Base-by-base conservation (phyloP, 2,329 filamentous ascomycete genomes). In the Aureobasidium sp. region DNA sequence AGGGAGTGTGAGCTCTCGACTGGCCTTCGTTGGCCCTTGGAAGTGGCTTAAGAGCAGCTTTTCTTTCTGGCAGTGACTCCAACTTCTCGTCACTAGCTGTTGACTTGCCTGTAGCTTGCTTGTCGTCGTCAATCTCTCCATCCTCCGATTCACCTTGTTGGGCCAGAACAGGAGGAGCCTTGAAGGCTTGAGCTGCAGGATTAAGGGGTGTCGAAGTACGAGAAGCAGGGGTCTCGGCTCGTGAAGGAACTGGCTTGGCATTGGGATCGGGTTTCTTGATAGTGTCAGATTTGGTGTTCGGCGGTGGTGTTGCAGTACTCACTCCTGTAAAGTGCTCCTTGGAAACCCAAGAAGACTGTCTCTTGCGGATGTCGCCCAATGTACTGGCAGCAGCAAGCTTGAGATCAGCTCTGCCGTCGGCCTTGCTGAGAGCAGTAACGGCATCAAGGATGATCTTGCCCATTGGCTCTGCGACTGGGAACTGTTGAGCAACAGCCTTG, bases 391-490 rank as follows among this genome's bases (percentile, higher is more conserved):
- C 88, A 9, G 88, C 84, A 19, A 91, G 85, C 47, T 89, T 86
- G 49, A 93, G 76, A 74, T 93, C 89, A n/a, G 87, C 84, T 58
- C 89, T 82, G 59, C 83, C 78, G 44, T 84, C 83, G 57, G 82
- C 79, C 65, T 81, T 81, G 64, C 77, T 80, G 19, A 88, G 79
- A 48, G 82, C 80, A 24, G 83, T 81, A 62, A 92, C 85, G n/a
- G 79, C 81, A 66, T 85, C 83, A 22, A 90, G 79, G 67, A 89
- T 81, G 39, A 82, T 78, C 35, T 82, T 80, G 37, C 90, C 94
- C 81, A 96, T 93, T 73, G 91, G 94, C 70, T 96, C 91, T 62
- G 97, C 85, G 17, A 87, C 88, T 4, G 94, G 95, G 80, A 96
- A 99, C 69, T 86, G 82, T 56, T 91, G 85, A 27, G 90, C 83